Percentiles rank a stretch among this genome's conserved stretches.
These are phyloP conservation scores for Phaffia australis DNA, from an alignment of 768 basidiomycete species.

Conservation along the genomic window DNA sequence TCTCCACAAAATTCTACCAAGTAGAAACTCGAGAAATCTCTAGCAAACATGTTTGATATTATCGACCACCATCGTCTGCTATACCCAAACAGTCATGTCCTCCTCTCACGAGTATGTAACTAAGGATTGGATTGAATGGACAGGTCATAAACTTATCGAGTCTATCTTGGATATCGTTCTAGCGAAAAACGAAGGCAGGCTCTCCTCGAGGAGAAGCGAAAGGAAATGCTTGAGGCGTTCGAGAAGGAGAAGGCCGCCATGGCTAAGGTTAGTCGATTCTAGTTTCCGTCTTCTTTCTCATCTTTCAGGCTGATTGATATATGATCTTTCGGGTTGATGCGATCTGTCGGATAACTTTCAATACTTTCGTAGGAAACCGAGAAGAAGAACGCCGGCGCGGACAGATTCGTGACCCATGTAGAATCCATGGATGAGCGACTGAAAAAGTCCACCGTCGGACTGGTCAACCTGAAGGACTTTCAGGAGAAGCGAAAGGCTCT, in stretches of 20 bases:
- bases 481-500: conserved; percentile 76
- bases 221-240: conserved; percentile 36
- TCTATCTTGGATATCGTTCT: too few relatives aligned
- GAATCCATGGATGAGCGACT: conserved; percentile 89
- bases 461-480: conserved; percentile 85
- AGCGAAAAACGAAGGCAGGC: conserved; percentile 38
- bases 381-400: conserved; percentile 56
- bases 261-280: conserved; percentile 12
- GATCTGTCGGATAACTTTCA: neutral
- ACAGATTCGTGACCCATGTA: conserved; percentile 85
- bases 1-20: too few relatives aligned
- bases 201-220: conserved; percentile 71
- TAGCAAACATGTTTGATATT: too few relatives aligned
- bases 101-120: too few relatives aligned
- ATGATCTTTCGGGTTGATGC: too few relatives aligned
- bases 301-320: neutral
- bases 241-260: conserved; percentile 25
- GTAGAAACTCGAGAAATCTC: too few relatives aligned
- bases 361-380: conserved; percentile 55
- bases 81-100: too few relatives aligned
- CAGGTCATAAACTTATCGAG: too few relatives aligned
- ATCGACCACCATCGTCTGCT: too few relatives aligned
- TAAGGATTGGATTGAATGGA: too few relatives aligned
- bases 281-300: neutral
- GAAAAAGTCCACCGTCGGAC: conserved; percentile 80